Evolutionary conservation across 306 rosid species (phyloP), one percentile per base, ranked within the genome.

Genomic region (Echinosophora koreensis): DNA sequence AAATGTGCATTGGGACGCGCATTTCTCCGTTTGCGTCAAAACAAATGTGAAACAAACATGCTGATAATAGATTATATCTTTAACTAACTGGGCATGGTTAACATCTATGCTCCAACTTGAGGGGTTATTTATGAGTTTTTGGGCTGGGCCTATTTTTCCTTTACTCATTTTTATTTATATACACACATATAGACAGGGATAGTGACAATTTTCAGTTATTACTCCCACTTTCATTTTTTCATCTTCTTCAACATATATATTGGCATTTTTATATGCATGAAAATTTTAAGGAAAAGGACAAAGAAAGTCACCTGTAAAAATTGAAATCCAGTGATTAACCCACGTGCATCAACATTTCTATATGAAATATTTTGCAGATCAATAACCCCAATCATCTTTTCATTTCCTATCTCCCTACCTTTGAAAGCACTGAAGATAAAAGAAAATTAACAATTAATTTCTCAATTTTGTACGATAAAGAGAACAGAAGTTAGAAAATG

Each of bases 301-400:
- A 54, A 34, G 79, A 77, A 72, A 44, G 15, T 69, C 67, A 92
- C 98, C 96, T 94, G 98, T 81, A 94, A 77, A 71, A 85, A 92
- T 74, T 94, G 97, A 83, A 94, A 94, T 44, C 95, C 98, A 0
- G 97, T 94, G 66, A 92, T 94, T 52, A 92, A 78, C 39, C 83
- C 97, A 3, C 97, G 97, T 1, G 90, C 87, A 74, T 94, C 98
- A 22, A 94, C 12, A 70, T 94, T 94, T 58, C 81, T 90, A 65
- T 88, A 88, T 1, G 88, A 9, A 69, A 94, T 66, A 38, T 86
- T 75, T 69, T 92, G 84, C 82, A 92, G 86, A 84, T 94, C 97
- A 73, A 94, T 84, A 83, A 94, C 54, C 28, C 82, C 93, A 71
- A 92, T 85, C 89, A 92, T 42, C 92, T 88, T 92, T 44, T 94